Base-by-base conservation (phyloP, 2,329 filamentous ascomycete genomes). In the Botrytis sinoallii region DNA sequence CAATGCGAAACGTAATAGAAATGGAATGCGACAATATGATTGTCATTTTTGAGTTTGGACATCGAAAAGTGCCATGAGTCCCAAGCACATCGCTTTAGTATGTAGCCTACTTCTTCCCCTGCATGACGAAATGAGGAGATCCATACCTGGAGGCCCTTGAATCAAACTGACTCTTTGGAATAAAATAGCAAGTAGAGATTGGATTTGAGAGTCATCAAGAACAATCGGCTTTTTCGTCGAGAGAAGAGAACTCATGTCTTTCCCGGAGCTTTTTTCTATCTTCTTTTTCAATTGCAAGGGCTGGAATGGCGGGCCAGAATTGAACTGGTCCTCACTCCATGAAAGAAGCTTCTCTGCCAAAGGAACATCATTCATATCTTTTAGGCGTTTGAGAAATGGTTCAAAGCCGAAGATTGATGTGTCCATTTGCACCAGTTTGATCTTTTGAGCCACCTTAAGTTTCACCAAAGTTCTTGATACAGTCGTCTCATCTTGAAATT, bases 351-450 rank as follows among this genome's bases (percentile, higher is more conserved):
- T 83, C 2, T 87, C 79, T 4, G 86, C 83, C 0, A 94, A 82
- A 0, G 90, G 87, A 0, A 93, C 71, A 2, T 89, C 85, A 0
- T 79, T 82, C 38, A 89, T 88, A 0, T 83, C 81, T 78, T 92
- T 86, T 1, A 94, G 82, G 1, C 87, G 85, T 66, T 86, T 81
- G 7, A 94, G 79, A 1, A 94, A 85, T 0, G 92, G 92, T 71
- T 93, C 89, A 72, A 90, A 93, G 0, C 91, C 89, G 78, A 93
- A 94, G 0, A 91, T 85, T 0, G 91, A 84, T 0, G 91, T 91
- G 60, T 92, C 87, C 0, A 93, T 87, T 3, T 90, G 81, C 0
- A 90, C 79, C 63, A 93, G 90, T 6, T 83, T 77, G 20, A 87
- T 78, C 32, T 82, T 52, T 40, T 75, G 65, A 0, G 80, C 76